Evolutionary conservation across 139 green algal species (phyloP).

Genomic region (Zygnema circumcarinatum): DNA sequence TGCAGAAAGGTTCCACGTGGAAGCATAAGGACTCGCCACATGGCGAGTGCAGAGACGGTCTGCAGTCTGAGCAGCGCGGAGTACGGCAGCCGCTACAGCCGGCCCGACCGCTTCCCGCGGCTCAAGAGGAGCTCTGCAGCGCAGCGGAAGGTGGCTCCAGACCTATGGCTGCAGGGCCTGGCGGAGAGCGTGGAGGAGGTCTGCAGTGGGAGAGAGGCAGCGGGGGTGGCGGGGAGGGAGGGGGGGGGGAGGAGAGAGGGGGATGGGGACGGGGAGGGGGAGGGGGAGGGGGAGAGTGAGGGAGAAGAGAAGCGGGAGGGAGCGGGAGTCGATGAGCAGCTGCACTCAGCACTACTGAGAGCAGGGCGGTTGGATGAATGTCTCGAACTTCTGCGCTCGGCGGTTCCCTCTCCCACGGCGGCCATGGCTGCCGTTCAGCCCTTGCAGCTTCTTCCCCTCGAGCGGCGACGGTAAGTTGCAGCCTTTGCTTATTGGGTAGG

Average conservation of each 20-base stretch:
- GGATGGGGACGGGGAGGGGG: not conserved
- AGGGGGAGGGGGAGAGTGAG: not conserved
- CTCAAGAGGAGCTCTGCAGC: not conserved
- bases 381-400: not conserved
- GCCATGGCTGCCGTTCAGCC: not conserved
- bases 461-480: too few relatives aligned
- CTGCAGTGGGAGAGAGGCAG: not conserved
- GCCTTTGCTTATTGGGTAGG: too few relatives aligned
- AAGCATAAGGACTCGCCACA: too few relatives aligned
- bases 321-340: not conserved
- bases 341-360: not conserved
- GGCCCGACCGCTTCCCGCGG: conserved; percentile 26
- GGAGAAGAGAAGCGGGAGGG: not conserved
- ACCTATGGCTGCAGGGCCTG: conserved; percentile 19
- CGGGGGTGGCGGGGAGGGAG: too few relatives aligned
- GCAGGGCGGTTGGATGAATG: not conserved
- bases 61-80: not conserved
- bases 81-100: conserved; percentile 35
- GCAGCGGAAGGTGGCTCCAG: not conserved
- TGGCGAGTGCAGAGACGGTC: too few relatives aligned
- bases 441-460: too few relatives aligned
- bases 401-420: not conserved
- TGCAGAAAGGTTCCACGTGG: too few relatives aligned
- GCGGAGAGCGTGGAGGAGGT: not conserved
- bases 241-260: not conserved